Conservation (phyloP, 768 basidiomycete genomes). For the Mycena maculata region DNA sequence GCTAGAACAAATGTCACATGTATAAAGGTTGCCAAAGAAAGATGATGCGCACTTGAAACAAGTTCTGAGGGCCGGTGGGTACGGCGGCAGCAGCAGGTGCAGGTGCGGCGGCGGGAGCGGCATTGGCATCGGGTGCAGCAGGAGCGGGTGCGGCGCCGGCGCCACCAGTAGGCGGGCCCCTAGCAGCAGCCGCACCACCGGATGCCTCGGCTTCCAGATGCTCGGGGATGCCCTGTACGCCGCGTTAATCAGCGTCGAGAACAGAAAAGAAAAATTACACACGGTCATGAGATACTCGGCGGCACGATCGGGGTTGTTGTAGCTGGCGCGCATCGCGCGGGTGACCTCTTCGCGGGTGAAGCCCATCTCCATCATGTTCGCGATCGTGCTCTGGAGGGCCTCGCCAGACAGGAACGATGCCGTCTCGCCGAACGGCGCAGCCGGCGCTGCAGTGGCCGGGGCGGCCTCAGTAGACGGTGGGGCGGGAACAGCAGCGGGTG, state of each 20-base stretch:
- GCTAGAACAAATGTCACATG: slow-evolving; percentile 48
- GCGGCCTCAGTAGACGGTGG: slow-evolving; percentile 49
- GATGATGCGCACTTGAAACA: slow-evolving; percentile 76
- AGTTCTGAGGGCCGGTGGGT: slow-evolving; percentile 69
- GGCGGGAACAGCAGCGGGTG: slow-evolving; percentile 48
- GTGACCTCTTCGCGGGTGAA: slow-evolving; percentile 87
- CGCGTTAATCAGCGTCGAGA: not conserved
- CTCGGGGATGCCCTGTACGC: slow-evolving; percentile 79
- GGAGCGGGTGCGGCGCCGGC: slow-evolving; percentile 50
- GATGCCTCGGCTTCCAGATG: slow-evolving; percentile 68
- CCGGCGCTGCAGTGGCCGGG: slow-evolving; percentile 46
- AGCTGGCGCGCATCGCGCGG: slow-evolving; percentile 90
- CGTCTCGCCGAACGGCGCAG: slow-evolving; percentile 55
- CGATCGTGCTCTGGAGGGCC: slow-evolving; percentile 80
- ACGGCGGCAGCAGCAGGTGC: slow-evolving; percentile 34
- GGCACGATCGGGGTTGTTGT: slow-evolving; percentile 97
- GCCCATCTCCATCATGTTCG: slow-evolving; percentile 94
- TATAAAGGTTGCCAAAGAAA: not conserved
- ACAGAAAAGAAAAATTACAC: slow-evolving; percentile 40
- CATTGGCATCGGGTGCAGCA: slow-evolving; percentile 51
- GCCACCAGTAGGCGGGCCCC: slow-evolving; percentile 43
- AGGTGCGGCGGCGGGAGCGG: slow-evolving; percentile 50
- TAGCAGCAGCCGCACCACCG: slow-evolving; percentile 41
- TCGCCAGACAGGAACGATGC: slow-evolving; percentile 81
- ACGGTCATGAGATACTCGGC: slow-evolving; percentile 98